phyloP scores from a whole-genome alignment of 805 yeast species.

The Yarrowia divulgata region DNA sequence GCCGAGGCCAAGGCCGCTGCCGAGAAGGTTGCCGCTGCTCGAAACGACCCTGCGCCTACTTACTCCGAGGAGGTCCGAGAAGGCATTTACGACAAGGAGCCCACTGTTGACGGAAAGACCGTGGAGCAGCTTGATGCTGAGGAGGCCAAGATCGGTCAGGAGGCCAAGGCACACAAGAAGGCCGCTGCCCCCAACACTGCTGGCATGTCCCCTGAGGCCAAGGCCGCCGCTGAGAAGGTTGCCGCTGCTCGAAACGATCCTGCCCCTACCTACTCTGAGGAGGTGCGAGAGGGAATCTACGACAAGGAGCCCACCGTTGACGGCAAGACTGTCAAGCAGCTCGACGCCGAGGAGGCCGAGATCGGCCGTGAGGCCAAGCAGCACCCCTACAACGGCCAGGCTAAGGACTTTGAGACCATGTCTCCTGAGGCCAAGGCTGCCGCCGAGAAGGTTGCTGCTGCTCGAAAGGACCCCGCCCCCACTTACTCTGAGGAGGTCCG shows the following conservation, averaged over 20 bases:
- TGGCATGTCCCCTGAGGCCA: constrained; percentile 15
- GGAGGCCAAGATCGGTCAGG: constrained; percentile 1
- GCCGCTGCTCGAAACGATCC: constrained; percentile 12
- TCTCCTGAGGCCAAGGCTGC: constrained; percentile 30
- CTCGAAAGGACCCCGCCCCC: constrained; percentile 3
- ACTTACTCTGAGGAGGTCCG: constrained; percentile 26
- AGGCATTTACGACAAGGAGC: constrained; percentile 7
- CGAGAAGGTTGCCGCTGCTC: constrained; percentile 20
- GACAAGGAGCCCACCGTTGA: constrained; percentile 21
- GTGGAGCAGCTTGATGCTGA: constrained; percentile 18
- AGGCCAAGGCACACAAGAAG: constrained; percentile 11
- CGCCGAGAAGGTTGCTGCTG: constrained; percentile 25
- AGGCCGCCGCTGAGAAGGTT: constrained; percentile 29
- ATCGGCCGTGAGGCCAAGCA: constrained; percentile 7
- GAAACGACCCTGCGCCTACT: constrained; percentile 6
- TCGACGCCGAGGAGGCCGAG: constrained; percentile 23
- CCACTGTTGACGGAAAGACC: constrained; percentile 23
- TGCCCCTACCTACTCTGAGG: constrained; percentile 24
- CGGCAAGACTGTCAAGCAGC: constrained; percentile 21
- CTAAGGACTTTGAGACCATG: background rate
- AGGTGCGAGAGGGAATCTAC: constrained; percentile 9
- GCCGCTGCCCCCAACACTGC: background rate
- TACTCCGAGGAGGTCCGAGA: constrained; percentile 26
- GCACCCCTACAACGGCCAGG: too few relatives aligned
- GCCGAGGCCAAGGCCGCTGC: constrained; percentile 31